A percentile compares a stretch with the other conserved stretches of the same genome.
These are phyloP conservation scores for Dendrobium officinale DNA, from an alignment of 106 monocot species.

Conservation along the genomic window DNA sequence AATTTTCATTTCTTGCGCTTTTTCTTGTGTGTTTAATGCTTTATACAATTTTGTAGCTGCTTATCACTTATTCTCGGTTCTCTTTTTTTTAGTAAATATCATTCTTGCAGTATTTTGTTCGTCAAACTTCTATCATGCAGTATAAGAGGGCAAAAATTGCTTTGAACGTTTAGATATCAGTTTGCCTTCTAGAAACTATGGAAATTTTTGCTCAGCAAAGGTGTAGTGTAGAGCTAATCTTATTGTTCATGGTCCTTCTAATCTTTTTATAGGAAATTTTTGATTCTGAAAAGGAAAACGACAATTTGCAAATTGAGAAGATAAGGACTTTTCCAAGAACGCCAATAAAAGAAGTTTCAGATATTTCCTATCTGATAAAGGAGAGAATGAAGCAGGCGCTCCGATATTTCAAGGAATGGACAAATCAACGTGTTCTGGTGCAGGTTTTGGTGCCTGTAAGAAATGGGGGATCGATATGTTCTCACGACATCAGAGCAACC, in stretches of 20 bases:
- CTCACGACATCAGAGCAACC: conserved; percentile 88
- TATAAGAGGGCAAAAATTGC: not conserved
- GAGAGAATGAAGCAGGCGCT: conserved; percentile 70
- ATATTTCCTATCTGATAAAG: conserved; percentile 35
- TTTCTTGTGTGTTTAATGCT: not conserved
- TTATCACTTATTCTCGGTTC: not conserved
- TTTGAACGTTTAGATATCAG: not conserved
- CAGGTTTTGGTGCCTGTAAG: conserved; percentile 92
- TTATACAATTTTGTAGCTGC: not conserved
- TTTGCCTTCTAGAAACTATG: not conserved
- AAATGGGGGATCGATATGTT: conserved; percentile 35
- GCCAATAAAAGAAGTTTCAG: conserved; percentile 17
- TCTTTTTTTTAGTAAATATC: not conserved
- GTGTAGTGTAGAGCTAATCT: not conserved
- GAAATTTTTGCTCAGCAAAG: not conserved
- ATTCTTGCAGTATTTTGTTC: not conserved
- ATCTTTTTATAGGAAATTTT: conserved; percentile 21
- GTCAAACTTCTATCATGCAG: not conserved
- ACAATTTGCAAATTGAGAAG: conserved; percentile 9
- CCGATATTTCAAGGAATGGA: conserved; percentile 58
- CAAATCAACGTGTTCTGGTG: conserved; percentile 53
- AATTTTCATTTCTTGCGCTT: not conserved
- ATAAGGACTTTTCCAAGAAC: conserved; percentile 14
- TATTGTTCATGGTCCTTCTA: not conserved
- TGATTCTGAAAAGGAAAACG: conserved; percentile 16